Evolutionary conservation across 495 filamentous ascomycete species (phyloP).

Genomic region (Usnea hakonensis): DNA sequence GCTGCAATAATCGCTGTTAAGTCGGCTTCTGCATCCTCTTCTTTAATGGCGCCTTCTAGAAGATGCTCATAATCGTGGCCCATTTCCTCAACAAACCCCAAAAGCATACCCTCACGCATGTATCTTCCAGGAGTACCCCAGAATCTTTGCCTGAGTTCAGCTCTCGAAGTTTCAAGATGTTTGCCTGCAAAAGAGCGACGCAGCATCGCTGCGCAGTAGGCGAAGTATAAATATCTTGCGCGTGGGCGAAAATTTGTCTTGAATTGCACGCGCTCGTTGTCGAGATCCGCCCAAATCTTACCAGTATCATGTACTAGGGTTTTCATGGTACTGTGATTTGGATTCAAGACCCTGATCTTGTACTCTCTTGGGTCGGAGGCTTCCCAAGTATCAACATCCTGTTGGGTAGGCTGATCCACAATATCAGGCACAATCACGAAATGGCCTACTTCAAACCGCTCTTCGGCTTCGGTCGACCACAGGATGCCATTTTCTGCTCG

Average conservation of each 20-base stretch:
- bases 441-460: conserved; percentile 17
- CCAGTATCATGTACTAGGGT: not conserved
- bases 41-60: conserved; percentile 15
- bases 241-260: conserved; percentile 17
- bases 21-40: not conserved
- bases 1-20: conserved; percentile 3
- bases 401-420: conserved; percentile 11
- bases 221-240: conserved; percentile 26
- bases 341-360: conserved; percentile 18
- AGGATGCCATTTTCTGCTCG: conserved; percentile 20
- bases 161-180: not conserved
- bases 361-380: conserved; percentile 16
- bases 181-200: conserved; percentile 11
- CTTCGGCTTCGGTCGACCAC: conserved; percentile 4
- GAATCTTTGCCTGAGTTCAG: conserved; percentile 17
- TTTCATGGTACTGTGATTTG: not conserved
- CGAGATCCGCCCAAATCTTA: conserved; percentile 18
- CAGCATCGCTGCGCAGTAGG: conserved; percentile 24
- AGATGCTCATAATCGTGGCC: conserved; percentile 20
- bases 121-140: conserved; percentile 23
- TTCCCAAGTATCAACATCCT: conserved; percentile 17
- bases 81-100: conserved; percentile 23
- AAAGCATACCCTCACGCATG: conserved; percentile 21
- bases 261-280: conserved; percentile 19
- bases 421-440: conserved; percentile 23